Percentiles rank a stretch among this genome's conserved stretches.
These are phyloP conservation scores for Phytophthora constricta DNA, from an alignment of 352 stramenopile species.

Conservation along the genomic window DNA sequence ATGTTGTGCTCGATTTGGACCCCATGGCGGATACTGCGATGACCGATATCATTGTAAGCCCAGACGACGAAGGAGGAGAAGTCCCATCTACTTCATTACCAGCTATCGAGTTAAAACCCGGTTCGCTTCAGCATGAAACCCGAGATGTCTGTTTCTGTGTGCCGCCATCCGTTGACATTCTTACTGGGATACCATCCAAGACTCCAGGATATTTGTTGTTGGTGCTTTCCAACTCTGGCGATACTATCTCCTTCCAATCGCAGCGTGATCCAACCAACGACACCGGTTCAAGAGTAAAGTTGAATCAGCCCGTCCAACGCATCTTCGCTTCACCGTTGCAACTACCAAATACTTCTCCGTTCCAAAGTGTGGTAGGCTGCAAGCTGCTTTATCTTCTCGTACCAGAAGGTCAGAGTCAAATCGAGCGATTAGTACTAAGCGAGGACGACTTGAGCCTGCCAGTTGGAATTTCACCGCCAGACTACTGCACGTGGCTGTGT, in stretches of 20 bases:
- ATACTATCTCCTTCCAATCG: constrained; percentile 56
- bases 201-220: constrained; percentile 46
- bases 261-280: constrained; percentile 47
- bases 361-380: constrained; percentile 35
- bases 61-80: constrained; percentile 28
- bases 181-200: constrained; percentile 6
- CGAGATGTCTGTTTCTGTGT: constrained; percentile 66
- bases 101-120: constrained; percentile 33
- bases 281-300: constrained; percentile 31
- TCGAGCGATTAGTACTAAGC: constrained; percentile 55
- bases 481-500: constrained; percentile 36
- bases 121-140: constrained; percentile 49
- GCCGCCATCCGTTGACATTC: constrained; percentile 21
- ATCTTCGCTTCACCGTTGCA: constrained; percentile 63
- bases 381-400: constrained; percentile 57
- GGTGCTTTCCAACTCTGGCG: constrained; percentile 58
- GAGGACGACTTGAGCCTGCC: constrained; percentile 55
- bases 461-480: constrained; percentile 4
- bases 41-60: constrained; percentile 23
- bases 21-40: constrained; percentile 16
- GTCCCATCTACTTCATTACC: constrained; percentile 18
- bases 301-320: constrained; percentile 48
- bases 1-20: constrained; percentile 55
- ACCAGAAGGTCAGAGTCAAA: neutral
- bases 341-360: constrained; percentile 39